phyloP scores from a whole-genome alignment of 1,139 yeast species.

The Kurtzmaniella quercitrusa region DNA sequence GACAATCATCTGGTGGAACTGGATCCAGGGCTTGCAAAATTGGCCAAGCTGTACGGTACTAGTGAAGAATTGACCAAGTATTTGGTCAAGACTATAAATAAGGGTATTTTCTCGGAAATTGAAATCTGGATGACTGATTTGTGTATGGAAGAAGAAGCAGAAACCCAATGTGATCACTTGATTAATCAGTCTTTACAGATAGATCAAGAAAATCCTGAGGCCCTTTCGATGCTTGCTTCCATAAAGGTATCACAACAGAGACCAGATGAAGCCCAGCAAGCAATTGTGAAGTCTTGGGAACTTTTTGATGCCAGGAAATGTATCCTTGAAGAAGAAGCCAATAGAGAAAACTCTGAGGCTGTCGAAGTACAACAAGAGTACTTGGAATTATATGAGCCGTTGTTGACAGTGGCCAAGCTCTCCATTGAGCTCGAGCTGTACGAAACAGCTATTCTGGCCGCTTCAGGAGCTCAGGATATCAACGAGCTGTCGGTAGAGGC shows the following conservation, averaged over 20 bases:
- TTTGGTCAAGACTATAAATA: constrained; percentile 54
- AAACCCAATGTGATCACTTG: constrained; percentile 68
- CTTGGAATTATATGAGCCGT: constrained; percentile 61
- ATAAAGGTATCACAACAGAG: constrained; percentile 87
- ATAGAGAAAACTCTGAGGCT: constrained; percentile 17
- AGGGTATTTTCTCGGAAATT: constrained; percentile 78
- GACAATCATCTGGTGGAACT: constrained; percentile 18
- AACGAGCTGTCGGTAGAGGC: constrained; percentile 82
- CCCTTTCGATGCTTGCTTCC: constrained; percentile 79
- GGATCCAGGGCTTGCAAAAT: constrained; percentile 24
- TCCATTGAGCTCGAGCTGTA: constrained; percentile 74
- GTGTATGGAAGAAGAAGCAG: constrained; percentile 93
- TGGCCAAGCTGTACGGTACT: constrained; percentile 24
- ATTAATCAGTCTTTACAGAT: constrained; percentile 62
- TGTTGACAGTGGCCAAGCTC: constrained; percentile 65
- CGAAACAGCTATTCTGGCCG: constrained; percentile 59
- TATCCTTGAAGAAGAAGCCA: constrained; percentile 44
- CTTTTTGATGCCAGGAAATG: constrained; percentile 52
- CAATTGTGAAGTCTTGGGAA: constrained; percentile 71
- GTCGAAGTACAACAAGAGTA: constrained; percentile 48
- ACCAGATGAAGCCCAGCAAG: constrained; percentile 65
- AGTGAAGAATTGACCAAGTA: constrained; percentile 27
- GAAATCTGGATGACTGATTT: constrained; percentile 99
- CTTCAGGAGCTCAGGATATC: constrained; percentile 62
- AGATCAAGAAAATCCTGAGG: constrained; percentile 66